phyloP scores from a whole-genome alignment of 441 rosid genomes.

The Breynia disticha region DNA sequence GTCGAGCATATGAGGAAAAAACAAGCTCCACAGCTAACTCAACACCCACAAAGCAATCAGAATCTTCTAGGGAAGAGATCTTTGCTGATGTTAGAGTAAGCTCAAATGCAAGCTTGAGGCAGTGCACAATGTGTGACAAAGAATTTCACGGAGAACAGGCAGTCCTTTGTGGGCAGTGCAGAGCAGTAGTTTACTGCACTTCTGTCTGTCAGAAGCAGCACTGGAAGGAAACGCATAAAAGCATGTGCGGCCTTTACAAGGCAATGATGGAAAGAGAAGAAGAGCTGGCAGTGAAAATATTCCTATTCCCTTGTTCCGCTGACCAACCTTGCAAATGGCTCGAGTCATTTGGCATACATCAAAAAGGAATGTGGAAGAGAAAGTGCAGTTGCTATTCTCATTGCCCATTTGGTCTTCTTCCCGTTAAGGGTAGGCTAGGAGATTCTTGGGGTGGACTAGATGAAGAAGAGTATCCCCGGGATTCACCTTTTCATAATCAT shows the following conservation, averaged over 20 bases:
- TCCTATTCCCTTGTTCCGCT: slow-evolving; percentile 28
- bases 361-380: slow-evolving; percentile 45
- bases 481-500: slow-evolving; percentile 29
- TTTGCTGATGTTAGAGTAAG: slow-evolving; percentile 24
- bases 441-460: slow-evolving; percentile 39
- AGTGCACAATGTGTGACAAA: slow-evolving; percentile 33
- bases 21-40: slow-evolving; percentile 31
- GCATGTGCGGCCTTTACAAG: slow-evolving; percentile 33
- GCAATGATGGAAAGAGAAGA: slow-evolving; percentile 51
- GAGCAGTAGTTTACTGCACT: slow-evolving; percentile 28
- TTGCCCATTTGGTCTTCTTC: slow-evolving; percentile 41
- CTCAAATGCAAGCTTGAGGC: slow-evolving; percentile 20
- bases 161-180: slow-evolving; percentile 28
- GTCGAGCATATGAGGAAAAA: slow-evolving; percentile 47
- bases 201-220: slow-evolving; percentile 38
- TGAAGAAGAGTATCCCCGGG: slow-evolving; percentile 27
- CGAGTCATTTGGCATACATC: slow-evolving; percentile 33
- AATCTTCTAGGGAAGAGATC: slow-evolving; percentile 26
- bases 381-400: slow-evolving; percentile 38
- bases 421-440: slow-evolving; percentile 33
- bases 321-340: slow-evolving; percentile 40
- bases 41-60: slow-evolving; percentile 36
- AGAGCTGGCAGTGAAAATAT: slow-evolving; percentile 36
- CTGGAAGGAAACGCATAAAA: slow-evolving; percentile 32
- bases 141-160: slow-evolving; percentile 31